Conservation (phyloP, 2,329 filamentous ascomycete genomes). For the Hirsutella rhossiliensis region DNA sequence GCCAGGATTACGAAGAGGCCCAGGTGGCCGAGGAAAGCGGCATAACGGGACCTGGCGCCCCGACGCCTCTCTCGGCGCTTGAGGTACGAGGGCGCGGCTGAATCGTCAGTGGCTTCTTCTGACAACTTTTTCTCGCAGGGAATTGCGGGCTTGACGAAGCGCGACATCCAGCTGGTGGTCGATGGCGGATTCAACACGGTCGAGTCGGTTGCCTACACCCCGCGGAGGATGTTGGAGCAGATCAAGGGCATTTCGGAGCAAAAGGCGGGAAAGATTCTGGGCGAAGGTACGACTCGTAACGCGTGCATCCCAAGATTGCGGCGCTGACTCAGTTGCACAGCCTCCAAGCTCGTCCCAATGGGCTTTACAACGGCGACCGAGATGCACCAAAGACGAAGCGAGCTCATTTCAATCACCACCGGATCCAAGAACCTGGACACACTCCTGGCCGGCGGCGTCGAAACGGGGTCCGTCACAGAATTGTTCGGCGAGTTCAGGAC, state of each 20-base stretch:
- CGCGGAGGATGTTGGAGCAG: constrained; percentile 74
- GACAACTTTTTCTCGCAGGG: constrained; percentile 41
- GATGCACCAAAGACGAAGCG: constrained; percentile 94
- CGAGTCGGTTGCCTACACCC: constrained; percentile 86
- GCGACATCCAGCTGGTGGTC: constrained; percentile 85
- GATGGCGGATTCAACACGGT: constrained; percentile 94
- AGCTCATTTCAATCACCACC: constrained; percentile 95
- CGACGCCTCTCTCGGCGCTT: constrained; percentile 72
- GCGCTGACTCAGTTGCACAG: constrained; percentile 30
- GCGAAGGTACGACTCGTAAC: constrained; percentile 53
- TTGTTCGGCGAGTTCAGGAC: constrained; percentile 97
- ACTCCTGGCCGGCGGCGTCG: constrained; percentile 82
- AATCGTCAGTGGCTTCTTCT: constrained; percentile 1
- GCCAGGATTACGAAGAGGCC: constrained; percentile 52
- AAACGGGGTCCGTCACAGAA: constrained; percentile 96
- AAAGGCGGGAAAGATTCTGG: constrained; percentile 83
- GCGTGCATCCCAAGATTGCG: background rate
- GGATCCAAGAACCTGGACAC: constrained; percentile 97
- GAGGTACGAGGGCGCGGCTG: constrained; percentile 49
- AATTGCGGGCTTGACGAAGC: constrained; percentile 76
- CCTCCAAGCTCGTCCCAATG: constrained; percentile 94
- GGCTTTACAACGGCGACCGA: constrained; percentile 98
- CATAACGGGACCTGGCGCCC: constrained; percentile 77
- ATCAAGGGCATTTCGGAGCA: constrained; percentile 98
- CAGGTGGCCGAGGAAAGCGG: constrained; percentile 57